Percentiles rank a stretch among this genome's conserved stretches.
phyloP scores from a whole-genome alignment of 169 alveolate species.

The Plasmodium relictum region DNA sequence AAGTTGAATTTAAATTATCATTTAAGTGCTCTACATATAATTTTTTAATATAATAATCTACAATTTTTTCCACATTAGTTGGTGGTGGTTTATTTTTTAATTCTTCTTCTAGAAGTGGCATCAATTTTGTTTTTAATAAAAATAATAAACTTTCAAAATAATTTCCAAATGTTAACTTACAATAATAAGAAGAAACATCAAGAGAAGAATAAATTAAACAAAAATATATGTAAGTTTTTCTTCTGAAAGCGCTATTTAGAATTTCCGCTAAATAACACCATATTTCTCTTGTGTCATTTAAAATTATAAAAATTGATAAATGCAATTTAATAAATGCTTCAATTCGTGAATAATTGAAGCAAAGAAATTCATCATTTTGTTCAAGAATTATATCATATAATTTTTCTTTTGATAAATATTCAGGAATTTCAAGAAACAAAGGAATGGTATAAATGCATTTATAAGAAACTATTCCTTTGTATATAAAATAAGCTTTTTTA shows the following conservation, averaged over 20 bases:
- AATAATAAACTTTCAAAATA: slow-evolving; percentile 28
- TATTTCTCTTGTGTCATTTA: slow-evolving; percentile 70
- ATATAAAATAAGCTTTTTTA: slow-evolving; percentile 62
- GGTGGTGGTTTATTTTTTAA: slow-evolving; percentile 61
- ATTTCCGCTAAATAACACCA: slow-evolving; percentile 57
- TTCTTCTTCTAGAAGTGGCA: slow-evolving; percentile 56
- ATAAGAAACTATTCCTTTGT: slow-evolving; percentile 58
- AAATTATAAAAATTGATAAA: slow-evolving; percentile 48
- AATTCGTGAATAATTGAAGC: slow-evolving; percentile 32
- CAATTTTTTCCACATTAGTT: slow-evolving; percentile 25
- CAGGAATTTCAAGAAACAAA: slow-evolving; percentile 14
- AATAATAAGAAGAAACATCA: slow-evolving; percentile 41
- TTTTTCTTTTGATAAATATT: slow-evolving; percentile 6
- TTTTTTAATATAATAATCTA: slow-evolving; percentile 49
- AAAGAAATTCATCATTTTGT: slow-evolving; percentile 50
- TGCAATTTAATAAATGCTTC: slow-evolving; percentile 56
- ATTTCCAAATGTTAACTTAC: slow-evolving; percentile 17
- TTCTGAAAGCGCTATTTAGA: slow-evolving; percentile 48
- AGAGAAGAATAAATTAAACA: slow-evolving; percentile 50
- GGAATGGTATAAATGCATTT: slow-evolving; percentile 51
- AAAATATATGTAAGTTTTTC: slow-evolving; percentile 45
- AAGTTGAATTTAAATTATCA: slow-evolving; percentile 13
- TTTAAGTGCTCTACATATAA: slow-evolving; percentile 35
- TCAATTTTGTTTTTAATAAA: slow-evolving; percentile 16
- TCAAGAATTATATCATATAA: slow-evolving; percentile 30